phyloP scores from a whole-genome alignment of 2,329 filamentous ascomycete genomes.

The Pseudogymnoascus sp. region DNA sequence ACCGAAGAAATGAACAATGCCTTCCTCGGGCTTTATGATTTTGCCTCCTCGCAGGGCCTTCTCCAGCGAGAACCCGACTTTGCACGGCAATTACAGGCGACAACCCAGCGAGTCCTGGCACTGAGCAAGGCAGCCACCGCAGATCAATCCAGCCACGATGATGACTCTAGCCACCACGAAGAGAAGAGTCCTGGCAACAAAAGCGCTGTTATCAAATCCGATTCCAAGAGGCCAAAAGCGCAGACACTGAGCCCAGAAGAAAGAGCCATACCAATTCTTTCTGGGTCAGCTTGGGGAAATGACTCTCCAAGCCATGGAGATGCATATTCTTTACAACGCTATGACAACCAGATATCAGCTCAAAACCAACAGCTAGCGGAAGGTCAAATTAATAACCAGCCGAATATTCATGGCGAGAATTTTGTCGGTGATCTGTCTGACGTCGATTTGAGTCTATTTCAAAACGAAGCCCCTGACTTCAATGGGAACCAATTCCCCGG shows the following conservation, averaged over 20 bases:
- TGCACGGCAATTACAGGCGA: slow-evolving; percentile 47
- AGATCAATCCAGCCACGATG: slow-evolving; percentile 30
- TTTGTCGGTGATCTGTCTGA: slow-evolving; percentile 39
- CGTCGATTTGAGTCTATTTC: slow-evolving; percentile 22
- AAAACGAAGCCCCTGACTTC: slow-evolving; percentile 25
- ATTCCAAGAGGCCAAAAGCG: neutral
- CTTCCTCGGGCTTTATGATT: slow-evolving; percentile 61
- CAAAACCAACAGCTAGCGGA: neutral
- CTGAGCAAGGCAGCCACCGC: slow-evolving; percentile 43
- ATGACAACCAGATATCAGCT: neutral
- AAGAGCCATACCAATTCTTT: neutral
- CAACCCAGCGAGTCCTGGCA: slow-evolving; percentile 51
- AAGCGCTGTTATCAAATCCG: neutral
- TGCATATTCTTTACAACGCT: neutral
- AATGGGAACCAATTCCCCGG: slow-evolving; percentile 22
- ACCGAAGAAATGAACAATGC: slow-evolving; percentile 68
- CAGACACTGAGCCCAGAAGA: neutral
- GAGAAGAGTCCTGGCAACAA: slow-evolving; percentile 6
- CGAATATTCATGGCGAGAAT: slow-evolving; percentile 46
- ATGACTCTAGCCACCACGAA: slow-evolving; percentile 19
- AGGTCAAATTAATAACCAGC: slow-evolving; percentile 43
- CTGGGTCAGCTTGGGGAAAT: neutral
- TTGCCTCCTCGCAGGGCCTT: slow-evolving; percentile 50
- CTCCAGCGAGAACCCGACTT: slow-evolving; percentile 51
- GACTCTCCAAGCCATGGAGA: neutral